Percentiles rank a stretch among this genome's conserved stretches.
Conservation (phyloP, 305 asterid species). For the Rubia tinctorum region DNA sequence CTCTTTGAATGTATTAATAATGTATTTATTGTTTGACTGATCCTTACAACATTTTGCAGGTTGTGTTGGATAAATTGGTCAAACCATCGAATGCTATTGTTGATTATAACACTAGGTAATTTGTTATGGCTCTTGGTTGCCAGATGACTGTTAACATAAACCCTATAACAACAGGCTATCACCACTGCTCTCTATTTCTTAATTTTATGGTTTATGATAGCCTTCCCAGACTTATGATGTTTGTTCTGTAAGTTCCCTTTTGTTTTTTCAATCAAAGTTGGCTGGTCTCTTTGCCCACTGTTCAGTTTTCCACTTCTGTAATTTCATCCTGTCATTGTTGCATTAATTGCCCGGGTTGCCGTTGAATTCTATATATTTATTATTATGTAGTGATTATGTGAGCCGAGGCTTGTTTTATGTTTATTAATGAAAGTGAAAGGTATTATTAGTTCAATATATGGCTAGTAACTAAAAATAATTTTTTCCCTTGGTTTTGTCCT, state of each 20-base stretch:
- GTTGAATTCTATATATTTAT: not conserved
- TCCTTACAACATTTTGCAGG: constrained; percentile 48
- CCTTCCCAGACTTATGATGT: not conserved
- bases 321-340: not conserved
- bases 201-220: not conserved
- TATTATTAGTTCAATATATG: not conserved
- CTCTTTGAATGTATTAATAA: not conserved
- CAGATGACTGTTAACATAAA: not conserved
- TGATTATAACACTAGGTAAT: constrained; percentile 93
- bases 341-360: not conserved
- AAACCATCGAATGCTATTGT: constrained; percentile 83
- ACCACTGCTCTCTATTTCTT: not conserved
- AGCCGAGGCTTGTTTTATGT: not conserved
- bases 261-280: not conserved
- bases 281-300: not conserved
- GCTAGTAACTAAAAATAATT: not conserved
- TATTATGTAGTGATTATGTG: not conserved
- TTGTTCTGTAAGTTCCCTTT: not conserved
- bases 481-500: not conserved
- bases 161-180: not conserved
- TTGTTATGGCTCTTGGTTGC: constrained; percentile 13
- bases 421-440: not conserved
- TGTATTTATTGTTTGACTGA: constrained; percentile 22
- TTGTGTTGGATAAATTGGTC: constrained; percentile 86
- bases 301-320: not conserved